These are phyloP conservation scores for Goffeauzyma gilvescens DNA, from an alignment of 768 basidiomycete genomes.

Conservation along the genomic window DNA sequence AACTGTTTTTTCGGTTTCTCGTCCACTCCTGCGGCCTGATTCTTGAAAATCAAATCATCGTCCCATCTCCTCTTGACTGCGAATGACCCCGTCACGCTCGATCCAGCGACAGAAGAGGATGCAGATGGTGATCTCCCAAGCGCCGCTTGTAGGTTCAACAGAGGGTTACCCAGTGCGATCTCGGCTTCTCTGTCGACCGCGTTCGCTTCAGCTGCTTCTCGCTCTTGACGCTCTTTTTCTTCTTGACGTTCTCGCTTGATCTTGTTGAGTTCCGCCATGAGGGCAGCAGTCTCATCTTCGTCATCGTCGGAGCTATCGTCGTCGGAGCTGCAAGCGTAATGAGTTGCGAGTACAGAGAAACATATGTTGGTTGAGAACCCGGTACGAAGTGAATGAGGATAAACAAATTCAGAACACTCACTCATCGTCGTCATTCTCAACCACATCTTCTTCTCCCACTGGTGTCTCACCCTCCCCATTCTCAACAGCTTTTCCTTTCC, in stretches of 20 bases:
- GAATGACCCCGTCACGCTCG: conserved; percentile 52
- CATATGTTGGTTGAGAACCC: too few species aligned
- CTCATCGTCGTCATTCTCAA: conserved; percentile 34
- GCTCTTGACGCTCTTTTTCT: conserved; percentile 66
- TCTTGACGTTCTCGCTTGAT: conserved; percentile 90
- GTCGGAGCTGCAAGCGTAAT: not conserved
- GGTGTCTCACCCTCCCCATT: conserved; percentile 21
- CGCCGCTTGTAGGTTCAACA: conserved; percentile 78
- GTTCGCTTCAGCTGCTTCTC: conserved; percentile 47
- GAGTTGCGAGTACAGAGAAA: too few species aligned
- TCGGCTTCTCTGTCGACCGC: conserved; percentile 48
- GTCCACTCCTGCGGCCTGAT: conserved; percentile 61
- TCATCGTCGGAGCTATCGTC: conserved; percentile 39
- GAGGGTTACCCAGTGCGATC: conserved; percentile 69
- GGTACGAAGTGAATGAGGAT: not conserved
- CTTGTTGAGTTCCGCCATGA: conserved; percentile 91
- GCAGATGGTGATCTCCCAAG: conserved; percentile 41
- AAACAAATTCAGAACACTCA: conserved; percentile 13
- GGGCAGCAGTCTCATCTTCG: conserved; percentile 81
- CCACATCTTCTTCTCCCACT: conserved; percentile 30
- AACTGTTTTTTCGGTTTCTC: conserved; percentile 53
- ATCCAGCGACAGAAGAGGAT: conserved; percentile 39
- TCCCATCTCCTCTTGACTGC: conserved; percentile 89
- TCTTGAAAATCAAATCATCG: conserved; percentile 96
- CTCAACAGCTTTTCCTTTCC: conserved; percentile 27